Evolutionary conservation across 2,329 filamentous ascomycete species (phyloP), one percentile per base, ranked within the genome.

Genomic region (Decorospora gaudefroyi): DNA sequence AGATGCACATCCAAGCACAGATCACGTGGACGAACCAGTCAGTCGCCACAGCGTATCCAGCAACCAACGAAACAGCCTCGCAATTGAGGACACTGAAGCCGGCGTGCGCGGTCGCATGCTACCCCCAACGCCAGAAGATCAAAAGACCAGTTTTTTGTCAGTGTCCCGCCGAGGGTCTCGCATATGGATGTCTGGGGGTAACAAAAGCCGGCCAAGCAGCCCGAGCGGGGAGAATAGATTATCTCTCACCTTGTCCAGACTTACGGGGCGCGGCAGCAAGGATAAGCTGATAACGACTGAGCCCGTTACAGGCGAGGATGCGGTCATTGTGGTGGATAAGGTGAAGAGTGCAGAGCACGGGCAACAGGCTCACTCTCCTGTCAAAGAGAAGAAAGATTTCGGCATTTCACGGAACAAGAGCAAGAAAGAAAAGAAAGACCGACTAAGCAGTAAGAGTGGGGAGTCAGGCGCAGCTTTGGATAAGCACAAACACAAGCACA

Each of bases 51-150:
- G 64, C 49, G 65, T 63, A 28, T 69, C 69, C 3, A 72, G 69
- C 39, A 67, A 68, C 26, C 64, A 64, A 15, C 65, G 68, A n/a
- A 65, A 60, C 42, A 76, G 72, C 51, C 55, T 73, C 16, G 58
- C 69, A 0, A 66, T 74, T 33, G 71, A 75, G 33, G 71, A 72
- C 3, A 35, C 61, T 6, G 71, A 67, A 26, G 55, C 57, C 25
- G 62, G 61, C 32, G 52, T 61, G n/a, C 60, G 67, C 9, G 66
- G 61, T 12, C 60, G 62, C 13, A 67, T 67, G 2, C 60, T 57
- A 21, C 69, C 74, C 1, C 58, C 69, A 3, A 78, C 75, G 2
- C 75, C 76, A 2, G 75, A 76, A 16, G 75, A 77, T 21, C 64
- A 69, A 6, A 65, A 63, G 35, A 23, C 47, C 6, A 55, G 59